Base-by-base conservation (phyloP, 768 basidiomycete species). In the Amanita brunnescens region DNA sequence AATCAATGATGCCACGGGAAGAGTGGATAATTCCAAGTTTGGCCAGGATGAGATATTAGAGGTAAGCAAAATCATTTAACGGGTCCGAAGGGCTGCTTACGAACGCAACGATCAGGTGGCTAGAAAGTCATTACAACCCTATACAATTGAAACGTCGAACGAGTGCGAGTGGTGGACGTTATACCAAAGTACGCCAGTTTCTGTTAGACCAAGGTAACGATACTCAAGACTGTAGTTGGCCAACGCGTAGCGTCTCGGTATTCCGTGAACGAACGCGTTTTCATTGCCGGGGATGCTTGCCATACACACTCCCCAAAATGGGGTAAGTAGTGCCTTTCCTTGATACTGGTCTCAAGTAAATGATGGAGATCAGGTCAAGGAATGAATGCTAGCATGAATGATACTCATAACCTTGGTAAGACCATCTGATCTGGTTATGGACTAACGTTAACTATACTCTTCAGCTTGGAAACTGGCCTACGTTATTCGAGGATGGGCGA, bases 321-420 rank as follows among this genome's bases (percentile, higher is more conserved):
- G 54, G 79, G 81, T 79, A 40, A 38, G 68, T 44, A 18, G 3
- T 2, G 8, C 6, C 12, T 26, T 23, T 5, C 4, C 18, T 3
- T 12, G 18, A 4, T 20, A 18, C 9, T 10, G 2, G 18, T 10
- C 5, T 18, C 13, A 23, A 20, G 18, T 41, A n/a, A 43, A 18
- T 26, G 21, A 30, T 13, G 6, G 16, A 13, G 39, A 3, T 6
- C 51, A 81, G 80, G 85, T 12, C 85, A 87, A 61, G 85, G 83
- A 9, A 82, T 85, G 84, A 85, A 86, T 57, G 85, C 83, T 6
- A 80, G 81, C 54, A 86, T 87, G 80, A 80, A 79, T 44, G 86
- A 87, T 59, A 75, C 80, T 14, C 85, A 85, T 55, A 87, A 87
- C 58, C 73, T 88, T 20, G 75, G 81, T 76, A 53, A 38, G 65